Evolutionary conservation across 805 yeast genomes (phyloP).

Genomic region (Barnettozyma californica): DNA sequence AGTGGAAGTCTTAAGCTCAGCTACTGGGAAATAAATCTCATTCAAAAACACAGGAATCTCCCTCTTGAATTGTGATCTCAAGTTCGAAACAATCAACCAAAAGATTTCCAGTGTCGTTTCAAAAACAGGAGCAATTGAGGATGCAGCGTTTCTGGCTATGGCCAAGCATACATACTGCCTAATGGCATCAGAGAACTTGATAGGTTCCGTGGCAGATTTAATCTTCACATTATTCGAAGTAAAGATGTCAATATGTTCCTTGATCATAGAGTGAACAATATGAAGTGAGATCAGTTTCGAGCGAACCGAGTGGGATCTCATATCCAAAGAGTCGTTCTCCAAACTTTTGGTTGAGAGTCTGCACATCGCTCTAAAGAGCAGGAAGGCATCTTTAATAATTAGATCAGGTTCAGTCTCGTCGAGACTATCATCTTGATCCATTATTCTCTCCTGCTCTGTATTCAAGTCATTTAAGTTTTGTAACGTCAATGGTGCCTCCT

Average conservation of each 20-base stretch:
- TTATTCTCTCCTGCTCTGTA: slow-evolving; percentile 51
- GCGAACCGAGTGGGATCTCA: slow-evolving; percentile 88
- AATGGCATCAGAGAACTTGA: slow-evolving; percentile 69
- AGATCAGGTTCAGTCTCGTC: slow-evolving; percentile 56
- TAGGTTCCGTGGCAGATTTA: slow-evolving; percentile 46
- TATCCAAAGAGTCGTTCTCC: slow-evolving; percentile 71
- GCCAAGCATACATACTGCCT: slow-evolving; percentile 80
- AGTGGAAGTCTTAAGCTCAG: slow-evolving; percentile 88
- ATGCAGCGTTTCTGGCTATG: slow-evolving; percentile 87
- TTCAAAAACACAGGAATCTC: slow-evolving; percentile 92
- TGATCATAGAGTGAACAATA: slow-evolving; percentile 77
- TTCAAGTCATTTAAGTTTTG: slow-evolving; percentile 52
- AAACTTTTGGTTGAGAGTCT: slow-evolving; percentile 81
- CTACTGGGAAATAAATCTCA: slow-evolving; percentile 90
- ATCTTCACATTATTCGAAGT: slow-evolving; percentile 52
- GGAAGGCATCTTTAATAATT: slow-evolving; percentile 83
- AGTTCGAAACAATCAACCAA: slow-evolving; percentile 79
- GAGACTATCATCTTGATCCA: slow-evolving; percentile 40
- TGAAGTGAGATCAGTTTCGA: slow-evolving; percentile 87
- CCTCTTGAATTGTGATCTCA: slow-evolving; percentile 82
- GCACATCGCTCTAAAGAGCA: slow-evolving; percentile 92
- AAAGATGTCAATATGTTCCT: slow-evolving; percentile 81
- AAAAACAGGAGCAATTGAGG: slow-evolving; percentile 85
- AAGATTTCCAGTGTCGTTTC: slow-evolving; percentile 89
- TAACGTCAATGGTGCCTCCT: slow-evolving; percentile 45